A percentile compares a stretch with the other conserved stretches of the same genome.
phyloP scores from a whole-genome alignment of 768 basidiomycete species.

The Amanita phalloides region DNA sequence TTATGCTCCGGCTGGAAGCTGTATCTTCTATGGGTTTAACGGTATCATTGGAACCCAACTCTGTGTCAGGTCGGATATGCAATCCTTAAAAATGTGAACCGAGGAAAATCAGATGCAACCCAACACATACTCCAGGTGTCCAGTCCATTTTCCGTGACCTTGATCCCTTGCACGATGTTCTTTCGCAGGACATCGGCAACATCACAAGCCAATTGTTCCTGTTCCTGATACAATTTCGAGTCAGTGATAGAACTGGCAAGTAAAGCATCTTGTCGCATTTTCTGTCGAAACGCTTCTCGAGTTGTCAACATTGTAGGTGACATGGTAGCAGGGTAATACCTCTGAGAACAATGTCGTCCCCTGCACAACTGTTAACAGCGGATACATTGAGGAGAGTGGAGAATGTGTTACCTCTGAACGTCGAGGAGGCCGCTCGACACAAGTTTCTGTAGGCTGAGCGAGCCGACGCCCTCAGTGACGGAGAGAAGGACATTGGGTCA shows the following conservation, averaged over 20 bases:
- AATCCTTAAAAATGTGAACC: conserved; percentile 34
- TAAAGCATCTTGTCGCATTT: conserved; percentile 53
- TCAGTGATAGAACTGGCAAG: conserved; percentile 31
- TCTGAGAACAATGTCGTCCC: conserved; percentile 44
- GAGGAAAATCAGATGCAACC: background rate
- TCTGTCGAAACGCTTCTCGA: conserved; percentile 54
- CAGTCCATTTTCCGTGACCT: conserved; percentile 23
- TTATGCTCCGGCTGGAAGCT: conserved; percentile 30
- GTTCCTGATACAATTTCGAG: conserved; percentile 37
- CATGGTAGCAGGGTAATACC: conserved; percentile 23
- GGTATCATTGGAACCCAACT: conserved; percentile 76
- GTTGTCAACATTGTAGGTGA: background rate
- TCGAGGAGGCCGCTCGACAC: conserved; percentile 52
- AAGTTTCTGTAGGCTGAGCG: conserved; percentile 68
- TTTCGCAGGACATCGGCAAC: conserved; percentile 62
- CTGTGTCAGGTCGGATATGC: conserved; percentile 69
- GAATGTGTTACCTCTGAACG: conserved; percentile 45
- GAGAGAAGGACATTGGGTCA: conserved; percentile 42
- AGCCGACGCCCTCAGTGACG: conserved; percentile 48
- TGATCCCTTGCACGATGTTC: conserved; percentile 80
- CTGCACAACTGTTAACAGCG: conserved; percentile 20
- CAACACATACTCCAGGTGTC: conserved; percentile 49
- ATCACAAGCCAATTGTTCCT: conserved; percentile 52
- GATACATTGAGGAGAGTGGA: background rate
- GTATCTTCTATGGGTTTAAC: conserved; percentile 47